These are phyloP conservation scores for Metschnikowia sp. DNA, from an alignment of 805 yeast species.

Conservation along the genomic window DNA sequence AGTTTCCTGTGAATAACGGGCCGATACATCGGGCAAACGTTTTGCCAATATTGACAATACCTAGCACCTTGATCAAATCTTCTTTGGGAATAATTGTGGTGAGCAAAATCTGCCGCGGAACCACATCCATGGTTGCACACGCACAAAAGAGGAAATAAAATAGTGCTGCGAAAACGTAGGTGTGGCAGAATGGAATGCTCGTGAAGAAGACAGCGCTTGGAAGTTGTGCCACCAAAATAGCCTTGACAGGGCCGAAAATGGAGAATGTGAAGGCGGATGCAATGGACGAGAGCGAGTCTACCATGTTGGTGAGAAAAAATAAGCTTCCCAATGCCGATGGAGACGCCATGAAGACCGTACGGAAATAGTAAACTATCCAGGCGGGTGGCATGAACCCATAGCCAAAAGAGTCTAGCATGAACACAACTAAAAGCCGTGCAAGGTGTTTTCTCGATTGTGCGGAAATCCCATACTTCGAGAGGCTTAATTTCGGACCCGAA, in stretches of 20 bases:
- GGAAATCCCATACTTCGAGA: conserved; percentile 31
- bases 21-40: conserved; percentile 83
- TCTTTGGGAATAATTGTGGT: conserved; percentile 60
- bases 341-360: conserved; percentile 48
- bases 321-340: conserved; percentile 63
- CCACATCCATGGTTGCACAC: conserved; percentile 83
- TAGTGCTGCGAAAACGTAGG: conserved; percentile 45
- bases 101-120: conserved; percentile 80
- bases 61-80: conserved; percentile 76
- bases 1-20: conserved; percentile 72
- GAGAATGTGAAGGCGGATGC: conserved; percentile 74
- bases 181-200: conserved; percentile 24
- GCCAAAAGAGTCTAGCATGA: conserved; percentile 85
- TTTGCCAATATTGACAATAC: conserved; percentile 80
- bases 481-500: conserved; percentile 10
- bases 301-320: conserved; percentile 60
- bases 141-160: conserved; percentile 46
- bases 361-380: conserved; percentile 84
- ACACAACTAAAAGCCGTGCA: conserved; percentile 51
- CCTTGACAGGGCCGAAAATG: conserved; percentile 70
- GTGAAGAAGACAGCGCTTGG: conserved; percentile 72
- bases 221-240: conserved; percentile 69
- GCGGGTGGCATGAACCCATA: conserved; percentile 85
- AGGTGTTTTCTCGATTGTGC: conserved; percentile 42
- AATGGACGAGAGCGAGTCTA: conserved; percentile 65